phyloP scores from a whole-genome alignment of 208 protist genomes.

The Tritrichomonas foetus region DNA sequence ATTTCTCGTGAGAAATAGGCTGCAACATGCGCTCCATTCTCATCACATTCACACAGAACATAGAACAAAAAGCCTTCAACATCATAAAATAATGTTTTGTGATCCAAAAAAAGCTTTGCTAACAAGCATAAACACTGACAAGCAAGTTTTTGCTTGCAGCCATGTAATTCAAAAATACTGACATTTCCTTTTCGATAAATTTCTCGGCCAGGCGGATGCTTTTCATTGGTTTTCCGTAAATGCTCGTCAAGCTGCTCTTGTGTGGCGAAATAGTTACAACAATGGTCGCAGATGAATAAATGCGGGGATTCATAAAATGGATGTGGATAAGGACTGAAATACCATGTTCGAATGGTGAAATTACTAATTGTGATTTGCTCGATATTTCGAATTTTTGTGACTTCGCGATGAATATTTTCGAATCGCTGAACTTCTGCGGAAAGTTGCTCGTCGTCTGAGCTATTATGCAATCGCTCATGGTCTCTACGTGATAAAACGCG shows the following conservation, averaged over 20 bases:
- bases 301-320: not conserved
- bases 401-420: not conserved
- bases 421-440: not conserved
- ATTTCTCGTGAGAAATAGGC: constrained; percentile 91
- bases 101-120: constrained; percentile 97
- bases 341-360: not conserved
- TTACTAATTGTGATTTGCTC: not conserved
- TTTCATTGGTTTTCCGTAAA: not conserved
- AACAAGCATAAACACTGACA: constrained; percentile 92
- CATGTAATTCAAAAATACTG: not conserved
- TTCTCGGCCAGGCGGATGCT: not conserved
- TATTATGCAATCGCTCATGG: not conserved
- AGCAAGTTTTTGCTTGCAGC: not conserved
- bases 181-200: constrained; percentile 9
- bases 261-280: not conserved
- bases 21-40: constrained; percentile 78
- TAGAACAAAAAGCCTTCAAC: constrained; percentile 99
- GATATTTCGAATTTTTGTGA: not conserved
- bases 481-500: not conserved
- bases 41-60: constrained; percentile 81
- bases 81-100: constrained; percentile 98
- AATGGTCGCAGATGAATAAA: constrained; percentile 11
- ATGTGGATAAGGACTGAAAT: constrained; percentile 38
- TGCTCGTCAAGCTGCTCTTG: not conserved
- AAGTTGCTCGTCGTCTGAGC: not conserved